Percentiles rank a stretch among this genome's conserved stretches.
These are phyloP conservation scores for Epichloe amarillans DNA, from an alignment of 2,329 filamentous ascomycete species.

Conservation along the genomic window DNA sequence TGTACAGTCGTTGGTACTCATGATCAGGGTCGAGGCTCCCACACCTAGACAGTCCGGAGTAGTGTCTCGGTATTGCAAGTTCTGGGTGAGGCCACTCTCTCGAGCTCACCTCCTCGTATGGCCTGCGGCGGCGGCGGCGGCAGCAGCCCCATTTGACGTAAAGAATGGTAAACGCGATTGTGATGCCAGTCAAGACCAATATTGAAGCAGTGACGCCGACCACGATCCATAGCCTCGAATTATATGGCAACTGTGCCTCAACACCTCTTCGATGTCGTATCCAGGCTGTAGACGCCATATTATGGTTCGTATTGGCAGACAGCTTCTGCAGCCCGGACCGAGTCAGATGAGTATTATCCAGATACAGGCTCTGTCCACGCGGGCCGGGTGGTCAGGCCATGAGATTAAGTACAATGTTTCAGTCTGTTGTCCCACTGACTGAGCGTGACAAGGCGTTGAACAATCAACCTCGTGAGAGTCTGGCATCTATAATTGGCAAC, in stretches of 20 bases:
- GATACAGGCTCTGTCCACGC: too few species aligned
- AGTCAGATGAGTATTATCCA: too few species aligned
- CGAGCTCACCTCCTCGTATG: conserved; percentile 1
- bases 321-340: too few species aligned
- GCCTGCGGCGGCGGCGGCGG: neutral
- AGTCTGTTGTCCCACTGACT: too few species aligned
- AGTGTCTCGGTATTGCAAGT: neutral
- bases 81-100: neutral
- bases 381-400: too few species aligned
- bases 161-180: neutral
- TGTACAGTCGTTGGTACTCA: conserved; percentile 24
- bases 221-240: neutral
- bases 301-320: neutral
- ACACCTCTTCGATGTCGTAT: neutral
- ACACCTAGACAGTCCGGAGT: neutral
- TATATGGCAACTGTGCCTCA: neutral
- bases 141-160: neutral
- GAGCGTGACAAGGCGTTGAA: too few species aligned
- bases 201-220: neutral
- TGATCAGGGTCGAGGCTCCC: conserved; percentile 13
- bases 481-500: neutral
- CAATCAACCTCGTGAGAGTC: neutral
- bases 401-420: too few species aligned
- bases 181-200: neutral
- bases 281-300: neutral